Evolutionary conservation across 495 filamentous ascomycete species (phyloP).

Genomic region (Tuber indicum): DNA sequence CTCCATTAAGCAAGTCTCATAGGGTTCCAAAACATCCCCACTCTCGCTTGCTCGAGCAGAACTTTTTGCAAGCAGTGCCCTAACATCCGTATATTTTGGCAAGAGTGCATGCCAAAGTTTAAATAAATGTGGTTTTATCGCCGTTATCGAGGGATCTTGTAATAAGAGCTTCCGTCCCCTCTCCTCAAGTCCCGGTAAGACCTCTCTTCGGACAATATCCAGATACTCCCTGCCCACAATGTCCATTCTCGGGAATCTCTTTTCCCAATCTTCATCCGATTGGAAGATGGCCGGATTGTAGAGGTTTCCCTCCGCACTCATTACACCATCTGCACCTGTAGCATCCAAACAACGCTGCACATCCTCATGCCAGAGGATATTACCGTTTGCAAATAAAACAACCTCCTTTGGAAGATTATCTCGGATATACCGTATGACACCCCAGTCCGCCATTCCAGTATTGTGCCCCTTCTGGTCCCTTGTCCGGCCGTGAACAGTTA

Average conservation of each 20-base stretch:
- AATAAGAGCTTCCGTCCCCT: constrained; percentile 47
- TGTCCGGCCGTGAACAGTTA: constrained; percentile 82
- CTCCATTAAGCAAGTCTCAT: constrained; percentile 62
- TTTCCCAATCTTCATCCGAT: constrained; percentile 78
- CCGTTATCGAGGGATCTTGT: constrained; percentile 64
- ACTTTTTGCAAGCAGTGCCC: constrained; percentile 67
- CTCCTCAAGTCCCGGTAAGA: constrained; percentile 50
- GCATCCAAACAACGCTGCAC: constrained; percentile 67
- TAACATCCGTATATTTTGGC: constrained; percentile 65
- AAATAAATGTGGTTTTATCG: constrained; percentile 89
- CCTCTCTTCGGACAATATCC: constrained; percentile 75
- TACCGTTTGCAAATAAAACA: constrained; percentile 95
- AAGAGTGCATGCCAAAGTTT: constrained; percentile 80
- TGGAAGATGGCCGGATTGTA: constrained; percentile 86
- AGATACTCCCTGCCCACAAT: constrained; percentile 79
- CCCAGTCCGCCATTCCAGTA: constrained; percentile 92
- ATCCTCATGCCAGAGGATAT: constrained; percentile 77
- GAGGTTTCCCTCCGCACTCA: constrained; percentile 92
- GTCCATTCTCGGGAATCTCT: constrained; percentile 83
- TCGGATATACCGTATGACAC: constrained; percentile 68
- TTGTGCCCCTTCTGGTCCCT: constrained; percentile 94
- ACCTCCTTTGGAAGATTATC: constrained; percentile 77
- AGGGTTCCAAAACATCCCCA: constrained; percentile 48
- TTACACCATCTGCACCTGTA: constrained; percentile 89
- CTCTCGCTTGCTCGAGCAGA: constrained; percentile 53